phyloP scores from a whole-genome alignment of 2,329 filamentous ascomycete species.

The Ophioceras dolichostomum region DNA sequence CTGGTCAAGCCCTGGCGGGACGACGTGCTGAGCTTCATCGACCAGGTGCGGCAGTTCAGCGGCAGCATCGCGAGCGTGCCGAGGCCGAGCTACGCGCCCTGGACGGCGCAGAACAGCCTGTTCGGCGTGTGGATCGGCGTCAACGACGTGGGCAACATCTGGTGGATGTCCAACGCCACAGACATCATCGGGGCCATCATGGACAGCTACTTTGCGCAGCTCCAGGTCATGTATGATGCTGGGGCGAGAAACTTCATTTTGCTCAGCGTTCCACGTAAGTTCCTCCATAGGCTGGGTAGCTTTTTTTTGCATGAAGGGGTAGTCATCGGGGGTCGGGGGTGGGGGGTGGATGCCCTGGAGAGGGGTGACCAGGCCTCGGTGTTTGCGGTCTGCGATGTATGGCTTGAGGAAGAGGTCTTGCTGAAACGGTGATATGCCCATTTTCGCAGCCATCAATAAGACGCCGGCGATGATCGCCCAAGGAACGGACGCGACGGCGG shows the following conservation, averaged over 20 bases:
- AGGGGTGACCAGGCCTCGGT: too few relatives aligned
- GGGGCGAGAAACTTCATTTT: conserved; percentile 47
- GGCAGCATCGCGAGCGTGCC: conserved; percentile 19
- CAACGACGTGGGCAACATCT: conserved; percentile 39
- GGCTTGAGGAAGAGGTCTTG: too few relatives aligned
- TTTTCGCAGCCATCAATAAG: conserved; percentile 28
- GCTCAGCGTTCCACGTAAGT: conserved; percentile 38
- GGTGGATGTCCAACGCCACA: conserved; percentile 23
- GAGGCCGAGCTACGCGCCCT: conserved; percentile 19
- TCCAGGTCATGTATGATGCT: conserved; percentile 32
- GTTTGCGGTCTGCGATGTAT: too few relatives aligned
- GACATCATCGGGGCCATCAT: conserved; percentile 26
- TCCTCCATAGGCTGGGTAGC: neutral
- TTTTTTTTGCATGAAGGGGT: too few relatives aligned
- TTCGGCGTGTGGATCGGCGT: conserved; percentile 41
- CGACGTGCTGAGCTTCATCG: conserved; percentile 34
- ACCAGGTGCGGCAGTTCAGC: conserved; percentile 35
- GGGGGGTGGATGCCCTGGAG: too few relatives aligned
- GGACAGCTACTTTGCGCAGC: conserved; percentile 25
- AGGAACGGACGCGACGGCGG: conserved; percentile 11
- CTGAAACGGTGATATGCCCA: too few relatives aligned
- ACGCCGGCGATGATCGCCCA: conserved; percentile 20
- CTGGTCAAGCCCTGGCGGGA: conserved; percentile 34
- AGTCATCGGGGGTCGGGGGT: too few relatives aligned
- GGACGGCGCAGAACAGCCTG: conserved; percentile 29